Base-by-base conservation (phyloP, 1,284 basidiomycete genomes). In the Rhizoctonia solani region DNA sequence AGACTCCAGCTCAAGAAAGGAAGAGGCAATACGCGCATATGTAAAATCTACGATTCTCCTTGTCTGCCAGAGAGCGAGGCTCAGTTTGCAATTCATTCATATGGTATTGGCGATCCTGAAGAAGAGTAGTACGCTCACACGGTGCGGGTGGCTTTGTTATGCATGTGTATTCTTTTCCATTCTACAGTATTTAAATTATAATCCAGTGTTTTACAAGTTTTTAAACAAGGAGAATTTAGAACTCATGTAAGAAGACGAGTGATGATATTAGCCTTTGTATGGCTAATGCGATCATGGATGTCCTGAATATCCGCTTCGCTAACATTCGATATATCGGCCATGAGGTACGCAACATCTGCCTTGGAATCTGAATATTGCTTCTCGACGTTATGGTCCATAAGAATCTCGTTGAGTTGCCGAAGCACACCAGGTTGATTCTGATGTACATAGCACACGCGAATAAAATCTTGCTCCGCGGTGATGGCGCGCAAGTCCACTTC, bases 301-400 rank as follows among this genome's bases (percentile, higher is more conserved):
- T 83, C 88, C 74, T 87, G 87, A 70, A 98, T 83, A 74, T 98
- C 93, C 68, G 82, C 81, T 71, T 88, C 85, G 74, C 89, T 91
- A 72, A 98, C 95, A 72, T 93, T 87, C 34, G 90, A 88, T 73
- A 99, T 96, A 79, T 99, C 96, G 19, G 94, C 95, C 86, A 98
- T 89, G 71, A 98, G 84, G 78, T 96, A 97, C 21, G 95, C 96
- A 65, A 96, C 83, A 72, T 96, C 95, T 72, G 93, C 94, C 80
- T 94, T 94, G 65, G 92, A 95, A 77, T 98, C 95, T 19, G 96
- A 95, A 79, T 90, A 97, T 79, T 99, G 97, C 82, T 99, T 98
- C 81, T 98, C 95, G 76, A 99, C 96, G 79, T 99, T 99, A 85
- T 96, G 95, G 53, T 91, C 87, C 67, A 91, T 92, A 54, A 99